These are phyloP conservation scores for Exophiala sp. DNA, from an alignment of 2,329 filamentous ascomycete genomes.

Conservation along the genomic window DNA sequence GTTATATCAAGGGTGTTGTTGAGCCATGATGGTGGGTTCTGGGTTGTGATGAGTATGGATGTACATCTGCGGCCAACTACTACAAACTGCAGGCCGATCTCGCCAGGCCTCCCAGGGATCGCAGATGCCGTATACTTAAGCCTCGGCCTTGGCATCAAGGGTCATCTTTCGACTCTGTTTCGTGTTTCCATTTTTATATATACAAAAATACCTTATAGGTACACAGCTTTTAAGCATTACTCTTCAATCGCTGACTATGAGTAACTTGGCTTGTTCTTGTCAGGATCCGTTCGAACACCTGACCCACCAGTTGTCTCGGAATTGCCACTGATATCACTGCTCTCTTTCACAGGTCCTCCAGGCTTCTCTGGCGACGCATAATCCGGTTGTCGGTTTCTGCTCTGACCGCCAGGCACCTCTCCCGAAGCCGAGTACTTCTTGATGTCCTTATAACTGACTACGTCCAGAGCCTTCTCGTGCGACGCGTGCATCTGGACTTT, in stretches of 20 bases:
- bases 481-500: conserved; percentile 37
- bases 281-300: background rate
- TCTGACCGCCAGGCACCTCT: conserved; percentile 20
- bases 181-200: background rate
- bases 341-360: conserved; percentile 7
- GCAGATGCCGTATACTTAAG: background rate
- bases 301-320: conserved; percentile 11
- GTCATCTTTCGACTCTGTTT: background rate
- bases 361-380: conserved; percentile 9
- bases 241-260: no score
- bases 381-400: conserved; percentile 8
- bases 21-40: no score
- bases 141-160: conserved; percentile 4
- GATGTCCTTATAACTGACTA: conserved; percentile 34
- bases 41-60: no score
- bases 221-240: no score
- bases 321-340: conserved; percentile 14
- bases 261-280: background rate
- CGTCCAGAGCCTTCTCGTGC: conserved; percentile 35
- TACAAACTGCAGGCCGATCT: no score
- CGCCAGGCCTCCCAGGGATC: no score
- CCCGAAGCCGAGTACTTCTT: conserved; percentile 32
- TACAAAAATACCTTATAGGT: no score
- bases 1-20: no score
- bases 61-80: no score